These are phyloP conservation scores for Lachnellula hyalina DNA, from an alignment of 2,329 filamentous ascomycete genomes.

Conservation along the genomic window DNA sequence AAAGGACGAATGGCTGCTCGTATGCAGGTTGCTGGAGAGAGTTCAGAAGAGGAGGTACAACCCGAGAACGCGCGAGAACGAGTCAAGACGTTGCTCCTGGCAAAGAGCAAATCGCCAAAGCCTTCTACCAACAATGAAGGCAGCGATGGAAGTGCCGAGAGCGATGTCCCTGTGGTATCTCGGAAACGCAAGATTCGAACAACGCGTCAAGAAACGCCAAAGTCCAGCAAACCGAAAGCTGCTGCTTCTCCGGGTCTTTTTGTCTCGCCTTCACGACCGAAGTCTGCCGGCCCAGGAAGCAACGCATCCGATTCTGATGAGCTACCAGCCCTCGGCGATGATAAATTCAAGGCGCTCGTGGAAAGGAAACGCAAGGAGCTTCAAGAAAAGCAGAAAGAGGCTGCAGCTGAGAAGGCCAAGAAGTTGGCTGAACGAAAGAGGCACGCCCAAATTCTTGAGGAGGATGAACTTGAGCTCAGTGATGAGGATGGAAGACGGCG, in stretches of 20 bases:
- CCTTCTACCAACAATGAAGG: slow-evolving; percentile 31
- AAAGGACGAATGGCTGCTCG: slow-evolving; percentile 60
- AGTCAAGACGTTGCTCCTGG: slow-evolving; percentile 39
- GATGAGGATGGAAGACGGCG: slow-evolving; percentile 59
- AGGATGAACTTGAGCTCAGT: slow-evolving; percentile 51
- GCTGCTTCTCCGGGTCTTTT: slow-evolving; percentile 35
- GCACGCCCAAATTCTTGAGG: slow-evolving; percentile 45
- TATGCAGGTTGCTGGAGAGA: slow-evolving; percentile 43
- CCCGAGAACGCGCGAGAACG: slow-evolving; percentile 35
- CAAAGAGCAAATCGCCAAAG: slow-evolving; percentile 27
- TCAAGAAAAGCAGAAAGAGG: slow-evolving; percentile 58
- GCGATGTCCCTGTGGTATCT: slow-evolving; percentile 17
- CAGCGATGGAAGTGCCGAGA: slow-evolving; percentile 30
- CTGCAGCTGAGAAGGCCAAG: slow-evolving; percentile 39
- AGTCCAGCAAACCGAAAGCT: slow-evolving; percentile 14
- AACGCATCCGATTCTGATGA: slow-evolving; percentile 35
- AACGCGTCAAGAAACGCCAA: slow-evolving; percentile 19
- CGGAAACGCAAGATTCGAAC: slow-evolving; percentile 26
- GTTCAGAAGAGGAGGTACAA: slow-evolving; percentile 13
- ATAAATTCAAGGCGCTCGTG: slow-evolving; percentile 66
- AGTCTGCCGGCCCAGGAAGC: slow-evolving; percentile 27
- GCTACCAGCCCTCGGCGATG: slow-evolving; percentile 43
- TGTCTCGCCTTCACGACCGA: slow-evolving; percentile 32
- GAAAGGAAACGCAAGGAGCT: slow-evolving; percentile 69
- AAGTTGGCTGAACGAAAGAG: slow-evolving; percentile 35